Evolutionary conservation across 2,329 filamentous ascomycete genomes (phyloP).

Genomic region (Monilinia fructigena): DNA sequence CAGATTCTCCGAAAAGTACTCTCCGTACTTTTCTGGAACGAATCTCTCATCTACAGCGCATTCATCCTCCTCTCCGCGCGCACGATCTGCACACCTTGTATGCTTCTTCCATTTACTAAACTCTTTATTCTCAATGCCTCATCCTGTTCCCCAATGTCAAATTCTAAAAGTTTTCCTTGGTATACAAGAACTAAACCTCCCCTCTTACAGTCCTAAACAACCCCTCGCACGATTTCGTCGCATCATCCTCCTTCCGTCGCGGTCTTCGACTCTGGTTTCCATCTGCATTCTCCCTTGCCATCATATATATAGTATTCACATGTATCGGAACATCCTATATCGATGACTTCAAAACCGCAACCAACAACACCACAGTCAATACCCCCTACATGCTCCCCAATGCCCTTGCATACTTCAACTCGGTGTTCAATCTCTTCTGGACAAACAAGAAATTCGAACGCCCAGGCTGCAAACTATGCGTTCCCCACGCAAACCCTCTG

Average conservation of each 20-base stretch:
- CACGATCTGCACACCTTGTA: slow-evolving; percentile 43
- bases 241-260: slow-evolving; percentile 46
- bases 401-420: slow-evolving; percentile 47
- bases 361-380: slow-evolving; percentile 43
- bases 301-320: slow-evolving; percentile 43
- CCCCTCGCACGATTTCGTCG: slow-evolving; percentile 40
- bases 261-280: slow-evolving; percentile 46
- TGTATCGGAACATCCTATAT: slow-evolving; percentile 41
- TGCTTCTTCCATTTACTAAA: too few relatives aligned
- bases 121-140: too few relatives aligned
- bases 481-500: slow-evolving; percentile 48
- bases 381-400: slow-evolving; percentile 41
- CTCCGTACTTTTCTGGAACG: slow-evolving; percentile 47
- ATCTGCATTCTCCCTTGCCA: slow-evolving; percentile 44
- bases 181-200: too few relatives aligned
- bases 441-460: slow-evolving; percentile 42
- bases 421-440: slow-evolving; percentile 50
- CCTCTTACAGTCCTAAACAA: slow-evolving; percentile 38
- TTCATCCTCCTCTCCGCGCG: slow-evolving; percentile 49
- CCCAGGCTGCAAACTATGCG: slow-evolving; percentile 44
- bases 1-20: slow-evolving; percentile 46
- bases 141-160: too few relatives aligned
- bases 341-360: slow-evolving; percentile 41
- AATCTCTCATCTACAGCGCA: slow-evolving; percentile 46
- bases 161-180: too few relatives aligned